Conservation (phyloP, 345 rosid species). For the Melaleuca quinquenervia region DNA sequence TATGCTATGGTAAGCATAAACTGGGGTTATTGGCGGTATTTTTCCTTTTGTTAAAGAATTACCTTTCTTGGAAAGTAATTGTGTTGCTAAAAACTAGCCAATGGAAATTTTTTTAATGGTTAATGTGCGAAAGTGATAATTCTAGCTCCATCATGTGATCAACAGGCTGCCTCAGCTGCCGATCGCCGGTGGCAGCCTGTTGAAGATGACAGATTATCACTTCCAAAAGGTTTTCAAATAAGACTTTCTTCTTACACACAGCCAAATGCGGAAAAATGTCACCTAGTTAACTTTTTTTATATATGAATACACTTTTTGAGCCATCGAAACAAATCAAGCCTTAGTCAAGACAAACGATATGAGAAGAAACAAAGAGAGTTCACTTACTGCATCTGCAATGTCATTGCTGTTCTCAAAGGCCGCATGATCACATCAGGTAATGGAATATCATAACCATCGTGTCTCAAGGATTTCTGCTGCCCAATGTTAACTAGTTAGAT, state of each 20-base stretch:
- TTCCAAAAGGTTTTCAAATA: not conserved
- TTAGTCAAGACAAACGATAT: not conserved
- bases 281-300: not conserved
- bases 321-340: not conserved
- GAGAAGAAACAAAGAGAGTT: not conserved
- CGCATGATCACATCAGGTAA: slow-evolving; percentile 47
- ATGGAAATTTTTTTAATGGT: no score
- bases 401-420: slow-evolving; percentile 42
- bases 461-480: slow-evolving; percentile 34
- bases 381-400: slow-evolving; percentile 58
- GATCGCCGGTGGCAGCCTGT: not conserved
- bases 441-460: slow-evolving; percentile 18
- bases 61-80: not conserved
- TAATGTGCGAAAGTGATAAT: no score
- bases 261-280: not conserved
- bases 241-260: not conserved
- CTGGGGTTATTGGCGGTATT: no score
- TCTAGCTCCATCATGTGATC: no score
- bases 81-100: not conserved
- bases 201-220: not conserved
- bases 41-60: not conserved
- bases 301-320: not conserved
- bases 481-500: not conserved
- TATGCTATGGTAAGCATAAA: no score
- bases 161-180: not conserved